phyloP scores from a whole-genome alignment of 2,329 filamentous ascomycete genomes.

The Diaporthe destruens region DNA sequence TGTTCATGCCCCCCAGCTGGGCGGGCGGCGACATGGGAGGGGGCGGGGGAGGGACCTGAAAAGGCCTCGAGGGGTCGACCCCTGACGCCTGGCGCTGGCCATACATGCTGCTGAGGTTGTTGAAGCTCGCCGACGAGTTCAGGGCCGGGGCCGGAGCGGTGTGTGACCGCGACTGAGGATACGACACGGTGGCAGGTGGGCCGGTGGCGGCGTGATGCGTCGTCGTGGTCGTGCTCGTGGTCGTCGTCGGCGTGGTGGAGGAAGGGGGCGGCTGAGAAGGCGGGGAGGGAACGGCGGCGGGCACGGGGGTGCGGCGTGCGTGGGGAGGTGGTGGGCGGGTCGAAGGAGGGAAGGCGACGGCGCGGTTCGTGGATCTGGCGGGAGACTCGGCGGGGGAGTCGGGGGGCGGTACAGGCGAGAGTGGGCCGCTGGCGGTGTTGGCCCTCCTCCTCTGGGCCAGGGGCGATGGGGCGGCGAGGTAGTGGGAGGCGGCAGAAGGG shows the following conservation, averaged over 20 bases:
- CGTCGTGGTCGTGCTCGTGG: no score
- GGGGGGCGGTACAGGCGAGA: slow-evolving; percentile 37
- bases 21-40: slow-evolving; percentile 66
- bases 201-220: slow-evolving; percentile 35
- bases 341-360: slow-evolving; percentile 1
- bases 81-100: slow-evolving; percentile 62
- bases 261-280: slow-evolving; percentile 29
- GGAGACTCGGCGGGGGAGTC: slow-evolving; percentile 37
- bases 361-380: slow-evolving; percentile 23
- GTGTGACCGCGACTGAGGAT: slow-evolving; percentile 28
- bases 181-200: slow-evolving; percentile 33
- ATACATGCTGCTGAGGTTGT: slow-evolving; percentile 60
- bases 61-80: slow-evolving; percentile 64
- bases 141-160: slow-evolving; percentile 25
- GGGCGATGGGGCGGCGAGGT: slow-evolving; percentile 37
- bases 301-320: slow-evolving; percentile 7
- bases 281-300: slow-evolving; percentile 26
- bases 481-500: slow-evolving; percentile 21
- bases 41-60: slow-evolving; percentile 65
- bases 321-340: slow-evolving; percentile 28
- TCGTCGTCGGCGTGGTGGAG: no score
- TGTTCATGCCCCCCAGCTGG: slow-evolving; percentile 57
- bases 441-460: slow-evolving; percentile 38
- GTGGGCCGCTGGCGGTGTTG: slow-evolving; percentile 41
- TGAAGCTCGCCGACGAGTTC: slow-evolving; percentile 46